Base-by-base conservation (phyloP, 768 basidiomycete genomes). In the Leccinum ochraceum region DNA sequence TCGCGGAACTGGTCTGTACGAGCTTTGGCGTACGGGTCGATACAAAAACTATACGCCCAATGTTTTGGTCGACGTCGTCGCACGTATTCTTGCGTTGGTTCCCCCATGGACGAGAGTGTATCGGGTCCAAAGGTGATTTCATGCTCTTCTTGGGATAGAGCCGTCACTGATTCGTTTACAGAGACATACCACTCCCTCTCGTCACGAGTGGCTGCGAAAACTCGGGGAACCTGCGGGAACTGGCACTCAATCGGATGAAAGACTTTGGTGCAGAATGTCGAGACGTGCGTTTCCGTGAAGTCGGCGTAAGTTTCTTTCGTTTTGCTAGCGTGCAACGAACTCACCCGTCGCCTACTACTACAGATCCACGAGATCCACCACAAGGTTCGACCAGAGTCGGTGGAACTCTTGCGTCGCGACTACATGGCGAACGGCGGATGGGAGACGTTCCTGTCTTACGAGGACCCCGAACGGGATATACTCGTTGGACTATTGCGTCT, bases 21-120 rank as follows among this genome's bases (percentile, higher is more conserved):
- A 98, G 73, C 81, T 98, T 30, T 98, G 95, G 95, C 80, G 93
- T 63, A 96, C 95, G 34, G 94, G 94, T n/a, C 83, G 92, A 70
- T 98, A 98, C 76, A 98, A 97, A 78, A 99, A 99, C 73, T 99
- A 99, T 74, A 97, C 95, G 9, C 93, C 97, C n/a, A 98, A 98
- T 68, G 94, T 98, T 10, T 80, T 99, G 37, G 95, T 98, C 20
- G 97, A 99, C 68, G 93, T 98, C 30, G 94, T 99, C 14, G 97
- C 97, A 48, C 80, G 96, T 56, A 95, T 99, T 68, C 81, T 99
- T 65, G 95, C 97, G 17, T 79, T 99, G 8, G 95, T 99, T 6
- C 97, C 97, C 2, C 97, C 97, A 17, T 99, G 97, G 97, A 99
- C 97, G 50, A 78, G 97, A 64, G 95, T 99, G 28, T 99, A 98